Conservation (phyloP, 2,329 filamentous ascomycete genomes). For the Camillea tinctor region DNA sequence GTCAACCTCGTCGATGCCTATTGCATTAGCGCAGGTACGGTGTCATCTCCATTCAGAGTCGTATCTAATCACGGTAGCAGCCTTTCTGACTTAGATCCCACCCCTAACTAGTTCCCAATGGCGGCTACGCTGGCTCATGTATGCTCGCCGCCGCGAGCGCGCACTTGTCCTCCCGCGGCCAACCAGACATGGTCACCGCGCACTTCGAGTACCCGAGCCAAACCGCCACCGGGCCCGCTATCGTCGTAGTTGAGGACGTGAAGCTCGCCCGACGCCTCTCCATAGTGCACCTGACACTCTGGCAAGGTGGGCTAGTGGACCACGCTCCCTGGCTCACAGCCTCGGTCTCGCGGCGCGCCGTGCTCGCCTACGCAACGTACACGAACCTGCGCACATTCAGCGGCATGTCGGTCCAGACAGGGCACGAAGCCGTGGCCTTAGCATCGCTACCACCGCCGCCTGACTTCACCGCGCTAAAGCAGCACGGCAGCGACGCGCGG, state of each 20-base stretch:
- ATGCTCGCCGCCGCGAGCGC: conserved; percentile 20
- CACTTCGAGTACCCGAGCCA: conserved; percentile 23
- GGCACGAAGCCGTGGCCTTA: conserved; percentile 7
- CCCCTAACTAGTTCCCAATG: conserved; percentile 24
- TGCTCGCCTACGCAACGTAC: conserved; percentile 15
- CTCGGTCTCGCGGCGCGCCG: conserved; percentile 10
- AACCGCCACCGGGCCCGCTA: conserved; percentile 16
- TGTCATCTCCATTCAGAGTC: background rate
- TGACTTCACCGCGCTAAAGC: conserved; percentile 14
- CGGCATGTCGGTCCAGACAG: conserved; percentile 11
- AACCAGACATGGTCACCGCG: conserved; percentile 12
- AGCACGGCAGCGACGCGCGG: conserved; percentile 14
- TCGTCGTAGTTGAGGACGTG: conserved; percentile 23
- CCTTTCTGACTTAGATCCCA: no score
- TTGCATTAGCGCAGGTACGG: conserved; percentile 26
- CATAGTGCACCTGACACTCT: conserved; percentile 24
- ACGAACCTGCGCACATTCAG: conserved; percentile 8
- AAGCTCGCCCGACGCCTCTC: conserved; percentile 23
- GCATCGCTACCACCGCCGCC: conserved; percentile 13
- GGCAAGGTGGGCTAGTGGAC: conserved; percentile 17
- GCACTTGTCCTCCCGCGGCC: conserved; percentile 17
- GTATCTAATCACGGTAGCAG: no score
- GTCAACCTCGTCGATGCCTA: conserved; percentile 20
- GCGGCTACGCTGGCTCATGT: conserved; percentile 25
- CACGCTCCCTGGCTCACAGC: conserved; percentile 13